Evolutionary conservation across 2,329 filamentous ascomycete species (phyloP).

Genomic region (Fusarium pseudonygamai): DNA sequence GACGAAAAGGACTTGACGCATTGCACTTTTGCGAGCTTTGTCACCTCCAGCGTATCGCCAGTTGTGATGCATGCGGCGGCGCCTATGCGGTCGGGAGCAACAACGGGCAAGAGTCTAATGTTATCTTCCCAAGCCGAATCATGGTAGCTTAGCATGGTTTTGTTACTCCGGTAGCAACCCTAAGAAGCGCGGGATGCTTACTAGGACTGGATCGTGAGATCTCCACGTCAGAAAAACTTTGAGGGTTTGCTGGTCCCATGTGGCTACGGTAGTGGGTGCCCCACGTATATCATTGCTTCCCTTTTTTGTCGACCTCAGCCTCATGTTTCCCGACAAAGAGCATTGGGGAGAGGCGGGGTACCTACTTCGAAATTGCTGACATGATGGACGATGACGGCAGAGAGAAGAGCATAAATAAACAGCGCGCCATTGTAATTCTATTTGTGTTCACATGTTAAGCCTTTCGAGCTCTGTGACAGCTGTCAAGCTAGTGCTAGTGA

Average conservation of each 20-base stretch:
- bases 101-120: background rate
- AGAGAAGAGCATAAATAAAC: background rate
- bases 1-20: constrained; percentile 7
- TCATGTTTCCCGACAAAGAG: constrained; percentile 1
- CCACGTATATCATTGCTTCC: background rate
- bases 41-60: constrained; percentile 31
- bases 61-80: constrained; percentile 7
- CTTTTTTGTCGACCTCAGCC: constrained; percentile 19
- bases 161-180: background rate
- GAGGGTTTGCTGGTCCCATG: constrained; percentile 8
- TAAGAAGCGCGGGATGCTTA: background rate
- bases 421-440: background rate
- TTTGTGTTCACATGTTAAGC: background rate
- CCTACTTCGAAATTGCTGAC: constrained; percentile 12
- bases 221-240: constrained; percentile 7
- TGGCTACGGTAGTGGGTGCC: constrained; percentile 5
- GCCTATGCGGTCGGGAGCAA: background rate
- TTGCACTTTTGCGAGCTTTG: background rate
- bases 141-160: constrained; percentile 4
- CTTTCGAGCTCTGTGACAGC: background rate
- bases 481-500: background rate
- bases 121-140: background rate
- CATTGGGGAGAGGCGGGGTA: constrained; percentile 6
- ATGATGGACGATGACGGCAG: constrained; percentile 32
- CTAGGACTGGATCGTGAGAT: constrained; percentile 4